Percentiles rank a stretch among this genome's conserved stretches.
Conservation (phyloP, 345 rosid species). For the Boechera retrofracta region DNA sequence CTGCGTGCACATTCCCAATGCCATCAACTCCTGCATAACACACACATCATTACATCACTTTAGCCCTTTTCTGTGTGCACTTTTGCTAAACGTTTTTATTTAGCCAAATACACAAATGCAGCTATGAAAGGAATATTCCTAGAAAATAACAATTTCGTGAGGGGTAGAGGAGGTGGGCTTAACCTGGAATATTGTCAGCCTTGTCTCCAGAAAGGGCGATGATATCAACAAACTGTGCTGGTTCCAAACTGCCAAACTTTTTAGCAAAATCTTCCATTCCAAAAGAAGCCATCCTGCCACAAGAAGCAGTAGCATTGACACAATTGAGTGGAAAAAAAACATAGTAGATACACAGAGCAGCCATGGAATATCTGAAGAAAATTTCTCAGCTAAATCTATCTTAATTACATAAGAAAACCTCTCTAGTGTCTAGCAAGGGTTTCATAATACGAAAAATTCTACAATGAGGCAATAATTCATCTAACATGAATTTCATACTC, state of each 20-base stretch:
- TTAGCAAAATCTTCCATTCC: constrained; percentile 92
- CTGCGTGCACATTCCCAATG: constrained; percentile 78
- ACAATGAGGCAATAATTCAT: constrained; percentile 4
- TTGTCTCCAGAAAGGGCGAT: constrained; percentile 84
- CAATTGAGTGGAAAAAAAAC: not conserved
- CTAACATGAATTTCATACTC: constrained; percentile 52
- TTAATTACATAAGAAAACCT: constrained; percentile 6
- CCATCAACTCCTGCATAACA: constrained; percentile 80
- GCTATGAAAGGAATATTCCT: not conserved
- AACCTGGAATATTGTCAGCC: constrained; percentile 93
- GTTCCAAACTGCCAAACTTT: constrained; percentile 72
- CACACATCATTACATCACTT: constrained; percentile 28
- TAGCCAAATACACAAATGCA: constrained; percentile 3
- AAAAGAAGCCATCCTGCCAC: constrained; percentile 82
- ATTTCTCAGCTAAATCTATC: constrained; percentile 2
- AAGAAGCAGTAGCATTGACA: constrained; percentile 41
- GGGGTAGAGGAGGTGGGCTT: not conserved
- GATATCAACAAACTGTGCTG: constrained; percentile 88
- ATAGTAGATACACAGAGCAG: constrained; percentile 2
- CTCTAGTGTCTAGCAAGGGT: not conserved
- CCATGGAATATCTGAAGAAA: constrained; percentile 3
- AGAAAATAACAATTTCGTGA: not conserved
- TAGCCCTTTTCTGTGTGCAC: not conserved
- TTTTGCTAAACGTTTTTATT: constrained; percentile 18
- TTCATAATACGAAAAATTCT: not conserved